Base-by-base conservation (phyloP, 2,329 filamentous ascomycete species). In the Claviceps capensis region DNA sequence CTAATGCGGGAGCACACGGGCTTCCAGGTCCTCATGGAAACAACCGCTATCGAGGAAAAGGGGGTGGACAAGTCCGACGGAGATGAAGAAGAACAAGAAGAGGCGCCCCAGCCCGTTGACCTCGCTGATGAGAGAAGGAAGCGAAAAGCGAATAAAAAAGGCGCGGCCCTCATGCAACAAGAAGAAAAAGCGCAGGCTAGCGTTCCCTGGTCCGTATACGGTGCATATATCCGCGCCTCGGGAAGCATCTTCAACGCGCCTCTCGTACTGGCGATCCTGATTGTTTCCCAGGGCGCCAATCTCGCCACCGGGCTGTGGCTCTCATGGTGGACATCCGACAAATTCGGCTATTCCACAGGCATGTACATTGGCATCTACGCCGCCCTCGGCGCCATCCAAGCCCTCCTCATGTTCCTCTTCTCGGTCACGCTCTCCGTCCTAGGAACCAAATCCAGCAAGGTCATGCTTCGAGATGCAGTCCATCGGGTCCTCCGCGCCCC, bases 301-400 rank as follows among this genome's bases (percentile, higher is more conserved):
- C 91, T 97, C 57, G 76, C 81, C 58, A 95, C 89, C 13, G 90
- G 85, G 61, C 69, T 97, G 51, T 97, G 91, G 91, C 78, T 97
- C 1, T 93, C 89, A 0, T 97, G 83, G 71, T 97, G 91, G 91
- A 94, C 88, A 0, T 87, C 86, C 1, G 69, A 88, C 65, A 83
- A 85, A 62, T 95, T 85, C 58, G 71, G 75, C 7, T 78, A 85
- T 53, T 73, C 77, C 0, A 78, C 72, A 13, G 87, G 83, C 1
- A 69, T 75, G 30, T 95, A 95, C 62, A 87, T 88, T 58, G 82
- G 82, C 55, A 69, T 78, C 13, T 84, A 83, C 52, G 86, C 86
- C 4, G 85, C 72, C 1, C 78, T 96, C 0, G 89, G 86, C 54
- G 77, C 75, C 0, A 59, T 72, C 0, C 88, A 95, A 60, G 86